These are phyloP conservation scores for Hypoxylon intermedium DNA, from an alignment of 495 filamentous ascomycete species.

Conservation along the genomic window DNA sequence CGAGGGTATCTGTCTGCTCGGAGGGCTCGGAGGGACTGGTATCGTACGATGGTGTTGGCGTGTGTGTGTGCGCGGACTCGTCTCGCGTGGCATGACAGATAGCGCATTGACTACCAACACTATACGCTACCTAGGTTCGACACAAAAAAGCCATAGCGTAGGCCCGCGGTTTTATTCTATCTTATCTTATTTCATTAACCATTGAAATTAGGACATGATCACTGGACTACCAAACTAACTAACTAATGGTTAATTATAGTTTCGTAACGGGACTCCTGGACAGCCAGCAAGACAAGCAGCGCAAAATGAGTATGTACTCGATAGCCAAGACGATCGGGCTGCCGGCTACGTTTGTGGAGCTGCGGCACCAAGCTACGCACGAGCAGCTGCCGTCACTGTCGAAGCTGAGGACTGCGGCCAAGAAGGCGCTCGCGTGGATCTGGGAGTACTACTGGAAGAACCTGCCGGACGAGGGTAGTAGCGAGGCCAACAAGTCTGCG, in stretches of 20 bases:
- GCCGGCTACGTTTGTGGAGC: constrained; percentile 84
- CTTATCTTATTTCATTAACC: too few relatives aligned
- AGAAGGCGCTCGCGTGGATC: constrained; percentile 79
- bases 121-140: constrained; percentile 4
- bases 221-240: not conserved
- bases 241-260: constrained; percentile 51
- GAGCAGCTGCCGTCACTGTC: constrained; percentile 79
- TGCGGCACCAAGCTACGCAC: constrained; percentile 89
- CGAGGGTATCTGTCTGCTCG: not conserved
- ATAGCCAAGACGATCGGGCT: constrained; percentile 77
- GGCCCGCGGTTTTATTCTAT: not conserved
- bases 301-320: constrained; percentile 82
- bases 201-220: too few relatives aligned
- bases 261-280: constrained; percentile 93
- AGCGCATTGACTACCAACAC: too few relatives aligned
- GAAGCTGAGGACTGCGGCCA: constrained; percentile 68
- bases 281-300: constrained; percentile 69
- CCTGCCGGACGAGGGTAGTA: constrained; percentile 39
- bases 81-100: constrained; percentile 5
- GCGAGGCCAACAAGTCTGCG: constrained; percentile 2
- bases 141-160: not conserved
- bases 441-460: constrained; percentile 85
- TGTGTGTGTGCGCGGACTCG: too few relatives aligned
- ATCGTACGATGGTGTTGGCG: not conserved
- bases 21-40: not conserved